Percentiles rank a stretch among this genome's conserved stretches.
phyloP scores from a whole-genome alignment of 225 moss, liverwort and hornwort genomes.

The Anthoceros angustus region DNA sequence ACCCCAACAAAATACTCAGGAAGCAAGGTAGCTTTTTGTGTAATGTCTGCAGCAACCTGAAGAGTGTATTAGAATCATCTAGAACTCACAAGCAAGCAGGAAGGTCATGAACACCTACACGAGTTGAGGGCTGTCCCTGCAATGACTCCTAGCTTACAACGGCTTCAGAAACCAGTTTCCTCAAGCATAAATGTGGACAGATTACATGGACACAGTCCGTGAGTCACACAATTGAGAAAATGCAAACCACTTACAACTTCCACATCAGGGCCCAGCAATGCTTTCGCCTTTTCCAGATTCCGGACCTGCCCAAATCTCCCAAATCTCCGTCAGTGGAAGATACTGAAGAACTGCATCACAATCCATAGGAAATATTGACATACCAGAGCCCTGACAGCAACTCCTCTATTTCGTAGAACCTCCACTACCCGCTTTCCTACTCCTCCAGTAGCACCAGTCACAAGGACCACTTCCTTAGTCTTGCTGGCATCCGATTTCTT shows the following conservation, averaged over 20 bases:
- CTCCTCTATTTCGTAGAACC: conserved; percentile 43
- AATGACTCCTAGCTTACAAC: background rate
- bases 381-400: conserved; percentile 65
- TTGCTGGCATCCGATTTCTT: conserved; percentile 6
- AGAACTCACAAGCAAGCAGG: background rate
- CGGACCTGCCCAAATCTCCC: conserved; percentile 27
- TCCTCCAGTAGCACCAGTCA: conserved; percentile 88
- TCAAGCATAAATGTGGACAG: too few relatives aligned
- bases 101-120: background rate
- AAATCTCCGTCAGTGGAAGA: background rate
- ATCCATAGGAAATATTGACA: background rate
- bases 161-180: too few relatives aligned
- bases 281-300: conserved; percentile 50
- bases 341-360: background rate
- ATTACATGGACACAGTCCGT: background rate
- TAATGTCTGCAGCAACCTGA: conserved; percentile 56
- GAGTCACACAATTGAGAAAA: background rate
- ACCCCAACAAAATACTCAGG: conserved; percentile 77
- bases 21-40: conserved; percentile 62
- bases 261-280: conserved; percentile 43
- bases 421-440: conserved; percentile 83
- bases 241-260: conserved; percentile 23
- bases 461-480: conserved; percentile 45
- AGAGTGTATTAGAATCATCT: background rate
- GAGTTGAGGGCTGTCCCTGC: background rate